Evolutionary conservation across 2,329 filamentous ascomycete genomes (phyloP), one percentile per base, ranked within the genome.

Genomic region (Penicillium sp.): DNA sequence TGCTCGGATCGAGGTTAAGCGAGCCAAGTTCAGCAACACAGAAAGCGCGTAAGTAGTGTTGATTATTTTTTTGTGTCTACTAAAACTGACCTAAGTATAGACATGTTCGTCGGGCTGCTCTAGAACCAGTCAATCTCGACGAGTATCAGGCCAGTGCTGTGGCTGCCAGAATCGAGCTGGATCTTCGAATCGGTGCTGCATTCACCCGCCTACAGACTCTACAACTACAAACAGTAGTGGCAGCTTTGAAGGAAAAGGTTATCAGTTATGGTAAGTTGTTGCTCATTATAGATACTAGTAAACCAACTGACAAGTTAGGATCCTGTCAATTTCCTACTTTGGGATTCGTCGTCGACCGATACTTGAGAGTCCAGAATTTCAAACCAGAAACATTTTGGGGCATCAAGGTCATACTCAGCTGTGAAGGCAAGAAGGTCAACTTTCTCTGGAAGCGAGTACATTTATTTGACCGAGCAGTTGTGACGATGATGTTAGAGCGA

Each of bases 251-350:
- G 41, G 80, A 86, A 2, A 80, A 85, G 55, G 78, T 89, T 1
- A 83, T 96, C 50, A 96, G 91, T 73, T 96, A 97, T 70, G 92
- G 91, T 89, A 78, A 63, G 78, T 13, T 31, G 7, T 8, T 13
- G 1, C 1, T 3, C 17, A 12, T 13, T 21, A 31, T 40, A 17
- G 8, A 5, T 3, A n/a, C 46, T 8, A 13, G 15, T 12, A 12
- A 12, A 25, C 15, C 8, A 25, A 25, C 46, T 59, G 15, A 59
- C 10, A 8, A 46, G 46, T 43, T 57, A 90, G 90, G 85, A 15
- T 96, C 93, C 4, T 99, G 94, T 65, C 94, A 99, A 73, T 99
- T 99, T 69, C 94, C 94, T 1, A 97, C 94, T 0, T 81, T 99
- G 6, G 94, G 94, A 0, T 99, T 99, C 65, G 93, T 99, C 1